Base-by-base conservation (phyloP, 768 basidiomycete genomes). In the Naganishia antarctica region DNA sequence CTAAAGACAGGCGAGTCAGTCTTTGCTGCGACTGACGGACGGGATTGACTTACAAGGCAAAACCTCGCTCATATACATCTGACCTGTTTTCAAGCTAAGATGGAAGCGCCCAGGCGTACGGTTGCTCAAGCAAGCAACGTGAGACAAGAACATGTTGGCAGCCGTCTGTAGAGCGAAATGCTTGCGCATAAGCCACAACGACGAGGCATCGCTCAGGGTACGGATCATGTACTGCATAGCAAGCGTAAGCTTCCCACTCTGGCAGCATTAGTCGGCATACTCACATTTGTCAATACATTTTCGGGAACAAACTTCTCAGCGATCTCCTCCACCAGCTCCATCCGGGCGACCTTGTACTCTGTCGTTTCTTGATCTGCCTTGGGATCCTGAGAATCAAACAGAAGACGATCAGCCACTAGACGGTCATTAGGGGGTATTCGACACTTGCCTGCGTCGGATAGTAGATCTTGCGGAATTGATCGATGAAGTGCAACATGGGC, bases 171-270 rank as follows among this genome's bases (percentile, higher is more conserved):
- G 76, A 9, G 93, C 87, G 77, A 98, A 96, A 78, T 97, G 93
- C 79, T 96, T 98, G 65, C 96, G 86, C 85, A 98, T 91, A 65
- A 89, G 83, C 94, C 94, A 99, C 3, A 98, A 82, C 70, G 92
- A 90, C 63, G 84, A 84, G 4, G 93, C 85, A 1, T 83, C 83
- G 48, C 82, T 80, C 90, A 97, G 94, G 25, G 88, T 87, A 34
- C 84, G 84, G 43, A 85, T 81, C 88, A 99, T 90, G 76, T 92
- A 98, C 96, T 99, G 70, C 8, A 25, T n/a, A 61, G 1, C 7
- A 7, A 47, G 62, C 29, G 45, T 60, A 58, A 34, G 43, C 41
- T 70, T n/a, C 43, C 15, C 44, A 28, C 23, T 11, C 32, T 6
- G 2, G 32, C 16, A 40, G 25, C 60, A 5, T 15, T 45, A 23